Conservation (phyloP, 495 filamentous ascomycete genomes). For the Penicillium pancosmium region DNA sequence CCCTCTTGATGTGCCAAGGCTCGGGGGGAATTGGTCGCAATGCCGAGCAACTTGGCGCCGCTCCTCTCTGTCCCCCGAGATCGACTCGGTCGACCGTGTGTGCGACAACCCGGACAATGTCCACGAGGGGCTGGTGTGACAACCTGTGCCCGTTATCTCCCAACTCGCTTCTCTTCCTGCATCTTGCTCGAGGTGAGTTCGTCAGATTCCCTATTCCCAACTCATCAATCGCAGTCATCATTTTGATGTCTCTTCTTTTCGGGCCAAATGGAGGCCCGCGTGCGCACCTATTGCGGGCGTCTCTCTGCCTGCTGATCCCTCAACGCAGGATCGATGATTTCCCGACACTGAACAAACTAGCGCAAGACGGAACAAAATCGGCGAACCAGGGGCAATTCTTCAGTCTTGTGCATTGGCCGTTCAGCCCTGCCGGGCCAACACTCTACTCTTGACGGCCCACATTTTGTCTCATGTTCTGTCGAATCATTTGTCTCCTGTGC, state of each 20-base stretch:
- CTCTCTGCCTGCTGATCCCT: not conserved
- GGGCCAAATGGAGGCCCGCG: not conserved
- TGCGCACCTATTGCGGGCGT: not conserved
- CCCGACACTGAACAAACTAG: not conserved
- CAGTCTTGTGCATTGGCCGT: not conserved
- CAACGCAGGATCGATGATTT: not conserved
- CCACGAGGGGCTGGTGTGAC: slow-evolving; percentile 1
- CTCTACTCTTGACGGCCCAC: not conserved
- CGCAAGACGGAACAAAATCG: slow-evolving; percentile 14
- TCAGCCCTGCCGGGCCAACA: not conserved
- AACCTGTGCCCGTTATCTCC: not conserved
- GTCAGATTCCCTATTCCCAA: not conserved
- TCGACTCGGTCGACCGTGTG: slow-evolving; percentile 10
- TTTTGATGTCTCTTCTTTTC: not conserved
- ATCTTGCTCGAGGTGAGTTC: not conserved
- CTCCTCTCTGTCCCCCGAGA: slow-evolving; percentile 9
- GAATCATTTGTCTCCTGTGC: not conserved
- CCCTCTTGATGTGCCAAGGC: slow-evolving; percentile 10
- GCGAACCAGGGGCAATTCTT: slow-evolving; percentile 17
- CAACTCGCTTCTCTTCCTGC: not conserved
- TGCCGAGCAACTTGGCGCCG: slow-evolving; percentile 26
- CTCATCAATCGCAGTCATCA: not conserved
- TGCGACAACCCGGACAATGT: slow-evolving; percentile 2
- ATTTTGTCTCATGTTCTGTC: not conserved
- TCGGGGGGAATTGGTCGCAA: slow-evolving; percentile 19